Base-by-base conservation (phyloP, 2,329 filamentous ascomycete genomes). In the Zasmidium angulare region DNA sequence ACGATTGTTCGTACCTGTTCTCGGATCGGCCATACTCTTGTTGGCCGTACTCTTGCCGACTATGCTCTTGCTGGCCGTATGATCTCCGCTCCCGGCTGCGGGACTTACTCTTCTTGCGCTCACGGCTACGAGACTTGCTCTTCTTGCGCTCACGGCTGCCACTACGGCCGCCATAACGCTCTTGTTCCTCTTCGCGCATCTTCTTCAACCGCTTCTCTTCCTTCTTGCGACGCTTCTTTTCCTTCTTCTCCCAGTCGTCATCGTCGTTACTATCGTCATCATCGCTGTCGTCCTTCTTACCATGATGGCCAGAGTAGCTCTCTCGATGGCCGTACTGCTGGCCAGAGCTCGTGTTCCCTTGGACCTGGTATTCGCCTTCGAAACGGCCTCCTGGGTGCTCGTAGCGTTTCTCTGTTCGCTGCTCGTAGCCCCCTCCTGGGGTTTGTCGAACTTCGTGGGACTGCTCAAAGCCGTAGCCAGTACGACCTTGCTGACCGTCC, bases 401-500 rank as follows among this genome's bases (percentile, higher is more conserved):
- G 50, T 83, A 81, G 20, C 75, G 79, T 26, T 79, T 78, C 73
- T 88, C 84, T 36, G 82, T 84, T 43, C 79, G 82, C 64, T 85
- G 78, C 67, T 87, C 82, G 62, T 84, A 87, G 4, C 84, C 82
- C 47, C 84, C 82, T 2, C 81, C 81, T 54, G 79, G 74, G 6
- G 72, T 76, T 19, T 80, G 78, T 10, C 78, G 80, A 7, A 81
- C 80, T 69, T 89, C 83, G 3, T 79, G 82, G 50, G 77, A 78
- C 70, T 88, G 80, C 69, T 88, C 78, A 65, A 86, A 88, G 46
- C 84, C 82, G 64, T 84, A 84, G 26, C 80, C 82, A 17, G 66
- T 69, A 3, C 55, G 50, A 20, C 76, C 75, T 21, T 74, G 69
- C n/a, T 62, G 74, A 21, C 78, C 75, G 50, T 83, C 78, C 68